A percentile compares a stretch with the other conserved stretches of the same genome.
Conservation (phyloP, 2,329 filamentous ascomycete genomes). For the Pleurostoma richardsiae region DNA sequence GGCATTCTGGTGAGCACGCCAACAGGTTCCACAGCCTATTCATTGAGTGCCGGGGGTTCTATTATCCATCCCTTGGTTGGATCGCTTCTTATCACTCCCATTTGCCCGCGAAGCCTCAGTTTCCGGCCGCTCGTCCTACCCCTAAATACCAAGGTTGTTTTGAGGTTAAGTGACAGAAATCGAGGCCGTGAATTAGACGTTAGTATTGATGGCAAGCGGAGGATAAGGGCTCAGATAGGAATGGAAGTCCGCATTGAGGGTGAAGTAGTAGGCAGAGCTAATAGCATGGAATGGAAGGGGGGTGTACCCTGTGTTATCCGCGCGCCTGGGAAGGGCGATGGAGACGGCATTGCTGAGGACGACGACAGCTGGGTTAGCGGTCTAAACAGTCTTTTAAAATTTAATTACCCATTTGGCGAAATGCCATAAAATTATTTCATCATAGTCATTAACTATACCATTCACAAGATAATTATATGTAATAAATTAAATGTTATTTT, state of each 20-base stretch:
- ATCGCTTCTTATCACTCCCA: constrained; percentile 84
- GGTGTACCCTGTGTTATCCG: constrained; percentile 91
- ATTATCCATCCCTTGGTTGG: constrained; percentile 93
- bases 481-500: too few species aligned
- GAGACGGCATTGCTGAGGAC: constrained; percentile 42
- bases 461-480: too few species aligned
- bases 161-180: constrained; percentile 78
- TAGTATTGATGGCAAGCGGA: constrained; percentile 71
- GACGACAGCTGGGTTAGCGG: constrained; percentile 97
- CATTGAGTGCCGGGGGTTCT: constrained; percentile 82
- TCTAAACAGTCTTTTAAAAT: constrained; percentile 88
- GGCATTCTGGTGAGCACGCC: constrained; percentile 93
- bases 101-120: constrained; percentile 85
- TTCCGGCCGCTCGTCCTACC: constrained; percentile 90
- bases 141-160: constrained; percentile 74
- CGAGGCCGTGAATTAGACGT: constrained; percentile 72
- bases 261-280: constrained; percentile 62
- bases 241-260: constrained; percentile 87
- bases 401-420: constrained; percentile 93
- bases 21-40: constrained; percentile 93
- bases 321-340: constrained; percentile 37
- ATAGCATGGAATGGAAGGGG: constrained; percentile 52
- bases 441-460: too few species aligned
- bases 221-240: constrained; percentile 63
- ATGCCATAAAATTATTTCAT: constrained; percentile 17